These are phyloP conservation scores for Suillus fuscotomentosus DNA, from an alignment of 768 basidiomycete genomes.

Conservation along the genomic window DNA sequence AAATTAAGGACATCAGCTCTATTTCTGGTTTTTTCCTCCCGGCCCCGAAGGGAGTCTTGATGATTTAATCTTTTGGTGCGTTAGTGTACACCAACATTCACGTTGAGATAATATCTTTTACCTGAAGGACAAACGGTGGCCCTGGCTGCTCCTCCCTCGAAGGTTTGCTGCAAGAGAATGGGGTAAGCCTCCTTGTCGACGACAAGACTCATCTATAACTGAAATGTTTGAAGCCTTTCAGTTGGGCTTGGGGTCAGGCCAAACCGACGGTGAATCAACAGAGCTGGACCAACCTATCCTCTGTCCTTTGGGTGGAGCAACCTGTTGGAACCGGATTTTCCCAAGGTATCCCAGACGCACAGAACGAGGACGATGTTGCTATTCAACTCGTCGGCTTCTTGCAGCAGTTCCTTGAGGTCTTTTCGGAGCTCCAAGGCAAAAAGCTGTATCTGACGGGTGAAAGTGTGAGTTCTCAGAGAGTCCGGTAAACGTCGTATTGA, in stretches of 20 bases:
- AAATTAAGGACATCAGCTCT: conserved; percentile 38
- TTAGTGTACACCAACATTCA: not conserved
- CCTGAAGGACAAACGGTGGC: conserved; percentile 71
- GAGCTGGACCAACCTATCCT: conserved; percentile 81
- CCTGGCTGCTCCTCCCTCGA: conserved; percentile 76
- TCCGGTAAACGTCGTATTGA: not conserved
- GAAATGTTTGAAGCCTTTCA: conserved; percentile 52
- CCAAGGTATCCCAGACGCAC: conserved; percentile 62
- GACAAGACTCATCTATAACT: conserved; percentile 19
- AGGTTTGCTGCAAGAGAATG: conserved; percentile 72
- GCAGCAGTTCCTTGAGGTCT: conserved; percentile 74
- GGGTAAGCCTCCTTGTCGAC: conserved; percentile 41
- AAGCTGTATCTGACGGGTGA: conserved; percentile 71
- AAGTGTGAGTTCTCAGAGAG: conserved; percentile 51
- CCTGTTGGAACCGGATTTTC: conserved; percentile 81
- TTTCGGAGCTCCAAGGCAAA: conserved; percentile 72
- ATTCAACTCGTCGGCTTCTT: conserved; percentile 57
- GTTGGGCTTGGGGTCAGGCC: conserved; percentile 63
- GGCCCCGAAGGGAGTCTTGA: conserved; percentile 69
- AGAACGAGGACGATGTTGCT: conserved; percentile 57
- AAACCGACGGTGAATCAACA: conserved; percentile 61
- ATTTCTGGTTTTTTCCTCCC: conserved; percentile 85
- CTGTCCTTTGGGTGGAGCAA: conserved; percentile 73
- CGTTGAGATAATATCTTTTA: not conserved
- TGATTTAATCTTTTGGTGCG: conserved; percentile 73